A percentile compares a stretch with the other conserved stretches of the same genome.
phyloP scores from a whole-genome alignment of 108 stramenopile species.

The Chaetoceros tenuissimus region DNA sequence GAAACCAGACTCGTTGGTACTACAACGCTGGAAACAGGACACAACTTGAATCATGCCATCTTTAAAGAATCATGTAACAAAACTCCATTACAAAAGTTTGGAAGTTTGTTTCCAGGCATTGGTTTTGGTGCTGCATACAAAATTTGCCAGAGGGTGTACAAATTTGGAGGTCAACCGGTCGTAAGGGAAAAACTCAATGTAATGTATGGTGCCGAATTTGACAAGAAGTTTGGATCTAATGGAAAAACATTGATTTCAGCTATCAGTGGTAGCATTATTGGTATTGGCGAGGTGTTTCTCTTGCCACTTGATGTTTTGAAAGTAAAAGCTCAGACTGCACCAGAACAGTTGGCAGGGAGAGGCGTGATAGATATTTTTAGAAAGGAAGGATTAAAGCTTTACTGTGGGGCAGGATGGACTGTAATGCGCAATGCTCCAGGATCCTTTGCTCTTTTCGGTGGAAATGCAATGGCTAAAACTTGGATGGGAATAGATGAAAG shows the following conservation, averaged over 20 bases:
- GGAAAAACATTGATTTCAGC: conserved; percentile 56
- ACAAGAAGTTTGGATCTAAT: conserved; percentile 44
- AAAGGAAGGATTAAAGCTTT: conserved; percentile 45
- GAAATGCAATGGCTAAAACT: conserved; percentile 47
- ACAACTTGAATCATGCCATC: conserved; percentile 43
- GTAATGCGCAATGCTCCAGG: conserved; percentile 67
- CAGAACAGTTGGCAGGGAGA: conserved; percentile 48
- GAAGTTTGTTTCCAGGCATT: conserved; percentile 64
- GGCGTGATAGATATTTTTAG: conserved; percentile 54
- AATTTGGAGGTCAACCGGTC: conserved; percentile 72
- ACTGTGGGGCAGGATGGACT: conserved; percentile 71
- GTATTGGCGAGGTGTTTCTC: conserved; percentile 69
- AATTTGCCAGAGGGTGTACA: conserved; percentile 73
- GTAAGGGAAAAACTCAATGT: conserved; percentile 49
- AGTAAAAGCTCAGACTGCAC: conserved; percentile 76
- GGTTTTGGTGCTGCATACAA: conserved; percentile 78
- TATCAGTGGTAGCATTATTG: conserved; percentile 59
- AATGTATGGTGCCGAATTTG: conserved; percentile 38
- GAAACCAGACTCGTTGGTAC: conserved; percentile 30
- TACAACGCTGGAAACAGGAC: conserved; percentile 24
- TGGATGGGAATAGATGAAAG: conserved; percentile 42
- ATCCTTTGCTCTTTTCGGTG: conserved; percentile 71
- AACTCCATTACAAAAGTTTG: conserved; percentile 27
- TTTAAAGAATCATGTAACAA: conserved; percentile 38
- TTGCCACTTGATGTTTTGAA: conserved; percentile 74